phyloP scores from a whole-genome alignment of 306 rosid species.

The Mimosa bimucronata region DNA sequence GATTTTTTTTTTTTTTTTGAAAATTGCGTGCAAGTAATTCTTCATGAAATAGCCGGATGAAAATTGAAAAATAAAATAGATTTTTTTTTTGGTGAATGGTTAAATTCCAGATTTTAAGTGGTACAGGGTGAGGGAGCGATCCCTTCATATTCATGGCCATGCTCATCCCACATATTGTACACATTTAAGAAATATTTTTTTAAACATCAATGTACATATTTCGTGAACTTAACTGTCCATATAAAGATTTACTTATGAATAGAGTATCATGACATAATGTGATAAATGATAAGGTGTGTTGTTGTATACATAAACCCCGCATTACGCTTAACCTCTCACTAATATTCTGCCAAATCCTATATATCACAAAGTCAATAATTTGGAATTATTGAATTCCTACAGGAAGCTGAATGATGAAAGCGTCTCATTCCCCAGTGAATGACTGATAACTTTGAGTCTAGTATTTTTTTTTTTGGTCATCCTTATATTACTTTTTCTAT shows the following conservation, averaged over 20 bases:
- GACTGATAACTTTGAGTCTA: no score
- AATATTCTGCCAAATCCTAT: neutral
- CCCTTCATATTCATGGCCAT: neutral
- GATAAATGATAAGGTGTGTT: no score
- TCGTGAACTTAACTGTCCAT: no score
- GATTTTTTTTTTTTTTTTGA: neutral
- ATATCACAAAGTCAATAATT: neutral
- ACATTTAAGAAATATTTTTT: no score
- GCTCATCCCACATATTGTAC: neutral
- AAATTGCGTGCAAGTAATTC: neutral
- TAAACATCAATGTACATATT: no score
- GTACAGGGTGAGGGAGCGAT: neutral
- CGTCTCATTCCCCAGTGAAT: neutral
- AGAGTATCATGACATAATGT: no score
- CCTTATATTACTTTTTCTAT: no score
- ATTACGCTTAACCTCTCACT: neutral
- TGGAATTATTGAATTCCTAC: constrained; percentile 19
- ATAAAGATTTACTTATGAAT: no score
- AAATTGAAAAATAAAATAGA: neutral
- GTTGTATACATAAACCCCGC: no score
- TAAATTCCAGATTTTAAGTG: neutral
- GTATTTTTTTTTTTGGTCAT: no score
- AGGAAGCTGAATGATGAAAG: neutral
- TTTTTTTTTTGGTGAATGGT: neutral
- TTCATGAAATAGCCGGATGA: neutral